Conservation (phyloP, 768 basidiomycete genomes). For the Boletus sensibilis region DNA sequence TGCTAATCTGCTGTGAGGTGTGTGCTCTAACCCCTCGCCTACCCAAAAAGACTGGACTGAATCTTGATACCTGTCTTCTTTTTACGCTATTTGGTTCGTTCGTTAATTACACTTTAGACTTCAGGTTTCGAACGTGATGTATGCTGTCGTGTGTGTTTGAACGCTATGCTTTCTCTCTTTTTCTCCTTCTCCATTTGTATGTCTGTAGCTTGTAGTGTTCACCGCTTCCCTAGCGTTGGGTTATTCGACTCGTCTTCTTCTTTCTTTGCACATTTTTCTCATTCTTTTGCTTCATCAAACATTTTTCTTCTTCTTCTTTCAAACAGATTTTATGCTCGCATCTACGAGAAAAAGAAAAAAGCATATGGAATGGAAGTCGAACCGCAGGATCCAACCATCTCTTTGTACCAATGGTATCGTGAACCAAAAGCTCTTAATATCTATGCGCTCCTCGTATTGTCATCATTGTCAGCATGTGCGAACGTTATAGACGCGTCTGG, state of each 20-base stretch:
- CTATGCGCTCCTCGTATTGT: slow-evolving; percentile 3
- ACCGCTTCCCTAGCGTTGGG: slow-evolving; percentile 2
- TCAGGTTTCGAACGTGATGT: slow-evolving; percentile 21
- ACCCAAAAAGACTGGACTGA: slow-evolving; percentile 22
- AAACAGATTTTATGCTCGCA: slow-evolving; percentile 17
- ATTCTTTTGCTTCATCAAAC: slow-evolving; percentile 10
- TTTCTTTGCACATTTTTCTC: slow-evolving; percentile 6
- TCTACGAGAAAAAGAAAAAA: slow-evolving; percentile 7
- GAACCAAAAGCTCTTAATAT: slow-evolving; percentile 6
- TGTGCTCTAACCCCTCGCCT: slow-evolving; percentile 9
- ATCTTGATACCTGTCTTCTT: slow-evolving; percentile 5
- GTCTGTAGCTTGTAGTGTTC: slow-evolving; percentile 27
- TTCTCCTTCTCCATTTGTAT: slow-evolving; percentile 25
- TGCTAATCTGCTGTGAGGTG: slow-evolving; percentile 25
- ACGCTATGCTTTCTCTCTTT: slow-evolving; percentile 20
- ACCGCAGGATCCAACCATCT: slow-evolving; percentile 5
- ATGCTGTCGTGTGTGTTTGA: slow-evolving; percentile 25
- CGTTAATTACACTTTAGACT: slow-evolving; percentile 16
- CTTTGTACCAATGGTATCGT: slow-evolving; percentile 9
- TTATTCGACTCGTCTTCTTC: not conserved
- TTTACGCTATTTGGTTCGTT: slow-evolving; percentile 12
- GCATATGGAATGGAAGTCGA: slow-evolving; percentile 20
- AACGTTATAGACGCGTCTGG: too few relatives aligned
- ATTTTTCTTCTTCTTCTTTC: not conserved
- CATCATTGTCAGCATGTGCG: too few relatives aligned